Evolutionary conservation across 1,139 yeast genomes (phyloP).

Genomic region (Magnusiomyces fungicola): DNA sequence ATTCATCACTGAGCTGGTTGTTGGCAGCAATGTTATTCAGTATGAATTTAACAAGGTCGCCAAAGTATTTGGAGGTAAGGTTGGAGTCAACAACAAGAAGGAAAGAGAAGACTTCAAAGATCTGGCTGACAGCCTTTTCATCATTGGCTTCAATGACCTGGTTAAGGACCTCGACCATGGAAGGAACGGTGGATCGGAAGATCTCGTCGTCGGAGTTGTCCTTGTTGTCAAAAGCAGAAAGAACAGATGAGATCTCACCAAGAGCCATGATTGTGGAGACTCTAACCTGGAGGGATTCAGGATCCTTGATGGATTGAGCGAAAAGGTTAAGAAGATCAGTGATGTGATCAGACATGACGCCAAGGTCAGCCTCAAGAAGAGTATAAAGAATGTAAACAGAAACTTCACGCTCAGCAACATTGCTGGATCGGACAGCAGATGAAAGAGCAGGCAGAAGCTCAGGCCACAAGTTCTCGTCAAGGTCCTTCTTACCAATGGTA

Average conservation of each 20-base stretch:
- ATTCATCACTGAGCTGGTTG: slow-evolving; percentile 65
- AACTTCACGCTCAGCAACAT: slow-evolving; percentile 65
- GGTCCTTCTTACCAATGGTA: slow-evolving; percentile 72
- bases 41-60: slow-evolving; percentile 63
- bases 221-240: slow-evolving; percentile 33
- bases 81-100: slow-evolving; percentile 69
- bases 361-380: slow-evolving; percentile 61
- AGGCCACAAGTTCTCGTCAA: slow-evolving; percentile 64
- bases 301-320: slow-evolving; percentile 57
- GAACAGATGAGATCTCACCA: slow-evolving; percentile 64
- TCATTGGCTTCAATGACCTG: slow-evolving; percentile 68
- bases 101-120: slow-evolving; percentile 81
- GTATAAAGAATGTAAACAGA: slow-evolving; percentile 75
- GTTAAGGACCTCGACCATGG: slow-evolving; percentile 74
- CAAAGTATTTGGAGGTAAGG: slow-evolving; percentile 69
- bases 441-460: slow-evolving; percentile 67
- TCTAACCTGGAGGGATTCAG: slow-evolving; percentile 61
- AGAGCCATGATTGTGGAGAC: slow-evolving; percentile 78
- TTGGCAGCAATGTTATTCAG: slow-evolving; percentile 62
- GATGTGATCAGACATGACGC: slow-evolving; percentile 55
- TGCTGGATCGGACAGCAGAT: slow-evolving; percentile 53
- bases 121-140: slow-evolving; percentile 59
- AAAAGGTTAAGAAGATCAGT: slow-evolving; percentile 66
- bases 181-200: slow-evolving; percentile 66
- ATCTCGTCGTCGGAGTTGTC: slow-evolving; percentile 45